These are phyloP conservation scores for Achaetomiella virescens DNA, from an alignment of 495 filamentous ascomycete genomes.

Conservation along the genomic window DNA sequence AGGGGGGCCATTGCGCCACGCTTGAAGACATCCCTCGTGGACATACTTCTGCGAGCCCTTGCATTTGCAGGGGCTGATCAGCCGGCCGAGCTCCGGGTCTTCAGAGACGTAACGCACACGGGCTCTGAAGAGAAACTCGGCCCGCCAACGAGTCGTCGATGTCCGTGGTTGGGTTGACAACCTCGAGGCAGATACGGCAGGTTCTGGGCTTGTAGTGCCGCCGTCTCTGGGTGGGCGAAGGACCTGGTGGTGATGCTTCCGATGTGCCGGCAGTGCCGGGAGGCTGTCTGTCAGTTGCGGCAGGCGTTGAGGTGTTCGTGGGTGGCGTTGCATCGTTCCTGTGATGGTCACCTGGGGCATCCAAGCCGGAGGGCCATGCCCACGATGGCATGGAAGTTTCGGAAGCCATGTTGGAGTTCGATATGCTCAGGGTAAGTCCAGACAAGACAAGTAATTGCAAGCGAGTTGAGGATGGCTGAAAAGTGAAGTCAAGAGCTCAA, in stretches of 20 bases:
- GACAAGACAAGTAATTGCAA: background rate
- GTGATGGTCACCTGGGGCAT: background rate
- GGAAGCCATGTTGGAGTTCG: constrained; percentile 3
- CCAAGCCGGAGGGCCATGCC: constrained; percentile 16
- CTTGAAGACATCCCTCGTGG: constrained; percentile 85
- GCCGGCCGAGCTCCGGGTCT: constrained; percentile 66
- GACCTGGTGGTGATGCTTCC: constrained; percentile 16
- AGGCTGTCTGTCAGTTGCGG: background rate
- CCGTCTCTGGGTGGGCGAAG: constrained; percentile 23
- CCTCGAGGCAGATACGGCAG: constrained; percentile 91
- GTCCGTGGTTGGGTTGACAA: constrained; percentile 69
- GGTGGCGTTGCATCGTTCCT: background rate
- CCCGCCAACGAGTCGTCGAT: constrained; percentile 54
- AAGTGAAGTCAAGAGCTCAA: background rate
- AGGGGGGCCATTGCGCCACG: constrained; percentile 73
- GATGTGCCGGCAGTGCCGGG: background rate
- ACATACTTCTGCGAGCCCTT: constrained; percentile 90
- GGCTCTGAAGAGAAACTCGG: constrained; percentile 52
- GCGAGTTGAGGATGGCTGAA: background rate
- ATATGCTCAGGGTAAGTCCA: background rate
- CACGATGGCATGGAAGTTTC: constrained; percentile 8
- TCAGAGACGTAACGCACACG: constrained; percentile 69
- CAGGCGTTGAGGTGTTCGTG: no score
- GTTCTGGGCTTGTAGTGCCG: constrained; percentile 60
- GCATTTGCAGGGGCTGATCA: constrained; percentile 91